Base-by-base conservation (phyloP, 306 rosid genomes). In the Cucurbita ficifolia region DNA sequence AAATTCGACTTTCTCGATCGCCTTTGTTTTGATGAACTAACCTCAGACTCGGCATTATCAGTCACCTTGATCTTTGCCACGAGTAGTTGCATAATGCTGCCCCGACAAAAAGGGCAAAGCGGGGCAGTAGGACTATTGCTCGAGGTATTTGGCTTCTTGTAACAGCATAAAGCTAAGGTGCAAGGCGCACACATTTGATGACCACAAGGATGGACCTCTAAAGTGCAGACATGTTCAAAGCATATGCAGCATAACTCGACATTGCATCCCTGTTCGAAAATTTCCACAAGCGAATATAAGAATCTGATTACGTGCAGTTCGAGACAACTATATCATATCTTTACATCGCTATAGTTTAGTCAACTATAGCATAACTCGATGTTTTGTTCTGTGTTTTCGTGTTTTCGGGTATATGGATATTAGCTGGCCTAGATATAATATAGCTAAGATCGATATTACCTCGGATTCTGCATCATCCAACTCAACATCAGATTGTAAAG, bases 101-200 rank as follows among this genome's bases (percentile, higher is more conserved):
- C 87, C 29, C 96, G 88, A 75, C 96, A 92, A 83, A 92, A 92
- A 14, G 96, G 98, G 78, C 98, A 92, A 63, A 74, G 76, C 3
- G 96, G 96, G 77, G 83, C 85, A 0, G 84, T 59, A 48, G 85
- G 58, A 75, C 82, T 76, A 35, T 82, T 38, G 56, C 86, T 74
- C 45, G 82, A 75, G 5, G 83, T 85, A 78, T 85, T 79, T 22
- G 90, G 92, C 82, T 92, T 92, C 84, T 90, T 92, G 83, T 89
- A 88, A 84, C 96, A 92, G 82, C 98, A 92, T 29, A 92, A 84
- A 17, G 98, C 90, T 35, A 92, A 84, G 36, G 89, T 88, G 76
- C 98, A 92, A 78, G 84, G 85, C 14, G 96, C 96, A 76, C 98
- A 92, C 98, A 92, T 92, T 87, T 86, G 95, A 85, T 92, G 98